Conservation (phyloP, 352 stramenopile species). For the Aphanomyces astaci region DNA sequence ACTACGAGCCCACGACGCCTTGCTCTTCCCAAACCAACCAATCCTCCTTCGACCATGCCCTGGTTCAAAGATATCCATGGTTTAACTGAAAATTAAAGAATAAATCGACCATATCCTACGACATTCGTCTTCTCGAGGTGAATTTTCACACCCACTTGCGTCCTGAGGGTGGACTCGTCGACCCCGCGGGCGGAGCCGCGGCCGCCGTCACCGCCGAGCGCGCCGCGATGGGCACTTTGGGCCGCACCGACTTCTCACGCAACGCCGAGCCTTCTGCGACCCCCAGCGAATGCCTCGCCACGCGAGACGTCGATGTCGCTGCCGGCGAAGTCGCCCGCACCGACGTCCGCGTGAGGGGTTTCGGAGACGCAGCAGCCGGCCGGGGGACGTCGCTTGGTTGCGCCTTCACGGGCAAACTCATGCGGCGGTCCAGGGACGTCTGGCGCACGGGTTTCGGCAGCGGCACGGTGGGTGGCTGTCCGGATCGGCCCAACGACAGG, state of each 20-base stretch:
- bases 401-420: conserved; percentile 17
- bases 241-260: conserved; percentile 23
- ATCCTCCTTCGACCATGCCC: background rate
- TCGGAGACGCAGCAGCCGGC: conserved; percentile 5
- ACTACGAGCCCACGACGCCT: background rate
- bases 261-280: conserved; percentile 21
- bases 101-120: no score
- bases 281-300: conserved; percentile 25
- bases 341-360: conserved; percentile 21
- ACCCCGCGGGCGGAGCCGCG: background rate
- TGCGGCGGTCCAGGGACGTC: background rate
- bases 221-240: no score
- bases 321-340: conserved; percentile 21
- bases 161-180: conserved; percentile 8
- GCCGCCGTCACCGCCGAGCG: no score
- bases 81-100: conserved; percentile 7
- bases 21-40: background rate
- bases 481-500: background rate
- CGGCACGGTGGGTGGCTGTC: background rate
- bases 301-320: conserved; percentile 24
- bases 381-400: background rate
- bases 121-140: background rate
- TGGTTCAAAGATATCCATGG: conserved; percentile 2
- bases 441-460: conserved; percentile 9
- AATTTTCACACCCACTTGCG: conserved; percentile 18